These are phyloP conservation scores for Phytopythium kandeliae DNA, from an alignment of 352 stramenopile species.

Conservation along the genomic window DNA sequence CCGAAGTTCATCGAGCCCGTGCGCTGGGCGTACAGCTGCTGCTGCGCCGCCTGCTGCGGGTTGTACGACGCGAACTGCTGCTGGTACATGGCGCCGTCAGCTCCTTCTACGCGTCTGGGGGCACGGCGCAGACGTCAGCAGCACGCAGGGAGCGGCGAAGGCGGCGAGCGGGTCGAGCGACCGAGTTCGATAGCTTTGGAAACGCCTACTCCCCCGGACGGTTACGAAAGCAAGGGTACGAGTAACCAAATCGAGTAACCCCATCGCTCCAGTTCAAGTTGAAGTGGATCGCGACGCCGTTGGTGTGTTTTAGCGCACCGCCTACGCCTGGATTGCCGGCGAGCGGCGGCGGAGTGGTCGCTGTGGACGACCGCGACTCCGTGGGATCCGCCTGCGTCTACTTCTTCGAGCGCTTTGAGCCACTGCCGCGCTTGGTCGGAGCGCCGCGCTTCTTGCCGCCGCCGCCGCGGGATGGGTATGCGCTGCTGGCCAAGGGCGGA, in stretches of 20 bases:
- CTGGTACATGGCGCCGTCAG: constrained; percentile 26
- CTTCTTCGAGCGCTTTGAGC: constrained; percentile 31
- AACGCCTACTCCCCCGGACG: no score
- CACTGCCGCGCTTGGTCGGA: constrained; percentile 5
- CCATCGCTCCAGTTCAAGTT: constrained; percentile 1
- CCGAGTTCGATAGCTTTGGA: no score
- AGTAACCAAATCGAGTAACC: no score
- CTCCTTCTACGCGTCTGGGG: background rate
- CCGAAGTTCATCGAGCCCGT: constrained; percentile 22
- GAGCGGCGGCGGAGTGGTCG: no score
- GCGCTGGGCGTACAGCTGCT: constrained; percentile 22
- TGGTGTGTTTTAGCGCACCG: background rate
- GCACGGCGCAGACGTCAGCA: background rate
- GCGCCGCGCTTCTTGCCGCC: constrained; percentile 19
- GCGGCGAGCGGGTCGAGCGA: background rate
- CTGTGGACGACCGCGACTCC: background rate
- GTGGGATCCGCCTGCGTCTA: constrained; percentile 5
- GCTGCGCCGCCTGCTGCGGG: constrained; percentile 5
- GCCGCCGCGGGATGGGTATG: constrained; percentile 4
- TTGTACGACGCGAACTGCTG: constrained; percentile 58
- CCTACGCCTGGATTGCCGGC: background rate
- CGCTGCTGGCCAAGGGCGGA: constrained; percentile 18
- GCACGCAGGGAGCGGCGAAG: background rate
- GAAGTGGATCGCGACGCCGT: background rate
- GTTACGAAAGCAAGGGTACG: no score